Evolutionary conservation across 352 stramenopile genomes (phyloP).

Genomic region (Globisporangium abappressorium): DNA sequence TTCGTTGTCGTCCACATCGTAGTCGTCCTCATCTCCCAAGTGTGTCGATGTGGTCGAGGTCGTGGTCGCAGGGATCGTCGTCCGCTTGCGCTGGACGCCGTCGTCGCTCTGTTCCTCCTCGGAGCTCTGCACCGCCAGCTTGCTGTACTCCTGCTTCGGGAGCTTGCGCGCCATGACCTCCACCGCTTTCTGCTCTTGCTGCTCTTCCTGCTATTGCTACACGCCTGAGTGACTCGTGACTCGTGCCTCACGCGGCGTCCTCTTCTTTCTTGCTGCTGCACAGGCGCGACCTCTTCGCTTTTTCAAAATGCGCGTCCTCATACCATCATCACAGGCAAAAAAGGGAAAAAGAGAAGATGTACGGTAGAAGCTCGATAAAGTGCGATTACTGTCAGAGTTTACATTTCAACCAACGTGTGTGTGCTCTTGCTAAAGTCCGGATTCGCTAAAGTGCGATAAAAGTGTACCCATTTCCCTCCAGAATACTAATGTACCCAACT

Average conservation of each 20-base stretch:
- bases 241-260: not conserved
- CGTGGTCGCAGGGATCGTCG: not conserved
- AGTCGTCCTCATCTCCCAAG: not conserved
- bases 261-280: not conserved
- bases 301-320: not conserved
- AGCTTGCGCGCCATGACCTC: slow-evolving; percentile 24
- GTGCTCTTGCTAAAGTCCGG: not conserved
- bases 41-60: not conserved
- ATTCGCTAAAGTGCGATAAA: not conserved
- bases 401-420: too few species aligned
- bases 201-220: not conserved
- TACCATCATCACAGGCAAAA: not conserved
- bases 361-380: not conserved
- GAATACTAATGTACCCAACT: too few species aligned
- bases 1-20: not conserved
- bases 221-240: not conserved
- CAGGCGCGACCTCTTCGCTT: too few species aligned
- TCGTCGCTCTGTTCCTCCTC: slow-evolving; percentile 9
- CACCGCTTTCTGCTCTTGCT: not conserved
- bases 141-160: slow-evolving; percentile 17
- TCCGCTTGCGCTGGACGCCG: slow-evolving; percentile 2
- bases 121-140: slow-evolving; percentile 12
- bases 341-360: not conserved
- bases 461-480: not conserved
- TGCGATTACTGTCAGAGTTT: not conserved